Conservation (phyloP, 768 basidiomycete species). For the Tulasnella sp. region DNA sequence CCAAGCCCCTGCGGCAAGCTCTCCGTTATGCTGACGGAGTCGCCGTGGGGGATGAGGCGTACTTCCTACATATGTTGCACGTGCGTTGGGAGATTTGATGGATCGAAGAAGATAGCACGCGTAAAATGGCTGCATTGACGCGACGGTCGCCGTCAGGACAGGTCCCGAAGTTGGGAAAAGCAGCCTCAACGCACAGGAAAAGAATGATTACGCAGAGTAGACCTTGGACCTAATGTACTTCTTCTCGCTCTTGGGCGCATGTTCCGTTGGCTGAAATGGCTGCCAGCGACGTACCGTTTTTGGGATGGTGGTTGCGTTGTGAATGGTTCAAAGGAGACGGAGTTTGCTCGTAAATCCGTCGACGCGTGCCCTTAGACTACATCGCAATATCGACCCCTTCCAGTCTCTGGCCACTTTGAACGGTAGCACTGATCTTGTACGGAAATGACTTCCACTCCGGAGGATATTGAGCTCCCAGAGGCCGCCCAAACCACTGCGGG, state of each 20-base stretch:
- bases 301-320: neutral
- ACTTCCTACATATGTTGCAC: conserved; percentile 69
- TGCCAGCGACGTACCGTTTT: neutral
- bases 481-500: neutral
- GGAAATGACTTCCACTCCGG: conserved; percentile 22
- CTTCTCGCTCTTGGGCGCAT: conserved; percentile 13
- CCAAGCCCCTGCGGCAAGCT: conserved; percentile 63
- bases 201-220: conserved; percentile 39
- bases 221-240: conserved; percentile 21
- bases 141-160: neutral
- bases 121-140: conserved; percentile 51
- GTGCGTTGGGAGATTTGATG: conserved; percentile 48
- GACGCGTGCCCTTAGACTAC: conserved; percentile 12
- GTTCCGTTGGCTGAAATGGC: neutral
- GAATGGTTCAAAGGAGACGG: neutral
- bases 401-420: neutral
- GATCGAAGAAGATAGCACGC: conserved; percentile 80
- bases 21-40: conserved; percentile 73
- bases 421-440: neutral
- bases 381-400: conserved; percentile 13
- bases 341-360: conserved; percentile 14
- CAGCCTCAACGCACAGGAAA: conserved; percentile 41
- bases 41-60: conserved; percentile 59
- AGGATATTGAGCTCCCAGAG: conserved; percentile 23
- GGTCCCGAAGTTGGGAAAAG: neutral